Conservation (phyloP, 805 yeast species). For the Zygosaccharomyces bailii region DNA sequence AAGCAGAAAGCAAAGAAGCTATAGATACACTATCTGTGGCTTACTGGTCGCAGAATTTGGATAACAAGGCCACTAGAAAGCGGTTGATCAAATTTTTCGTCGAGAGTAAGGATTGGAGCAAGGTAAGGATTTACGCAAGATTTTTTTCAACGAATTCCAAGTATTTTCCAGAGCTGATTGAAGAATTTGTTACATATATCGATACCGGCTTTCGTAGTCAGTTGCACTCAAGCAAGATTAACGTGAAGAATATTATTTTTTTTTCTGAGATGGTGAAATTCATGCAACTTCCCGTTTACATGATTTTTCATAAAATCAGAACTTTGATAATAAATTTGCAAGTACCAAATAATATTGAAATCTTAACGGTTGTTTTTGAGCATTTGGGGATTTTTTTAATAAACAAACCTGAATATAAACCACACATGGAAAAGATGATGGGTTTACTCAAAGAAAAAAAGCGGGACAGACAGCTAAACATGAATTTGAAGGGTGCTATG, state of each 20-base stretch:
- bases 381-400: constrained; percentile 65
- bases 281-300: constrained; percentile 64
- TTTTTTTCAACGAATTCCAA: constrained; percentile 61
- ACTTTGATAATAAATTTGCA: constrained; percentile 51
- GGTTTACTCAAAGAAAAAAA: constrained; percentile 49
- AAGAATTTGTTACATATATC: constrained; percentile 50
- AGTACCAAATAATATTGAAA: constrained; percentile 60
- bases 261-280: constrained; percentile 77
- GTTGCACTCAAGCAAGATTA: constrained; percentile 49
- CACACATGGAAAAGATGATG: constrained; percentile 62
- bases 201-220: constrained; percentile 62
- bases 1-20: constrained; percentile 44
- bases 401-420: constrained; percentile 51
- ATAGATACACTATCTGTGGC: constrained; percentile 47
- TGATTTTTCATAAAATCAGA: constrained; percentile 70
- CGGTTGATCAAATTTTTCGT: constrained; percentile 55
- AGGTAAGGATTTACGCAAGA: constrained; percentile 53
- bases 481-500: constrained; percentile 56
- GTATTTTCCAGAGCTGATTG: constrained; percentile 47
- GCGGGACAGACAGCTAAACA: constrained; percentile 46
- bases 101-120: constrained; percentile 45
- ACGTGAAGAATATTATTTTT: constrained; percentile 56
- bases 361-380: constrained; percentile 67
- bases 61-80: constrained; percentile 70
- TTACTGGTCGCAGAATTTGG: constrained; percentile 49